phyloP scores from a whole-genome alignment of 768 basidiomycete species.

The Mycena capillaripes region DNA sequence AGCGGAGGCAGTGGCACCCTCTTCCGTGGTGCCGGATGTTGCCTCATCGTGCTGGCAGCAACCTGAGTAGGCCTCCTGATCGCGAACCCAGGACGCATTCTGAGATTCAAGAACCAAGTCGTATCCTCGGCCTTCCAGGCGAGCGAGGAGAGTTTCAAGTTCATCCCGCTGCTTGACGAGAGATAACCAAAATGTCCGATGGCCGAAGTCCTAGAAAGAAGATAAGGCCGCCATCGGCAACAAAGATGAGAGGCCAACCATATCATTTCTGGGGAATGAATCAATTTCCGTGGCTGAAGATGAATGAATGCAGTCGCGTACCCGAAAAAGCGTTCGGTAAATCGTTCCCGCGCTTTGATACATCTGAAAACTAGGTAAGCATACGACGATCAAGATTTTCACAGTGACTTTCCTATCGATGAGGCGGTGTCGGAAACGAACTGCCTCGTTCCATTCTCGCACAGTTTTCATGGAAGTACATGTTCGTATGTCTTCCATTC shows the following conservation, averaged over 20 bases:
- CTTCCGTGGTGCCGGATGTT: too few relatives aligned
- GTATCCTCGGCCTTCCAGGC: constrained; percentile 50
- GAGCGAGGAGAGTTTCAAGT: constrained; percentile 44
- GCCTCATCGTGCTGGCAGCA: constrained; percentile 25
- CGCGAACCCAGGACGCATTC: constrained; percentile 53
- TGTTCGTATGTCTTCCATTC: constrained; percentile 38
- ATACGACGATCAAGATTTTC: background rate
- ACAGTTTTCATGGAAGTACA: constrained; percentile 46
- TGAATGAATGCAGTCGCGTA: constrained; percentile 35
- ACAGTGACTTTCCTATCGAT: constrained; percentile 43
- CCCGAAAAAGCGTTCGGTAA: constrained; percentile 56
- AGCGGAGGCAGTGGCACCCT: background rate
- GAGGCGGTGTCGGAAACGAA: constrained; percentile 47
- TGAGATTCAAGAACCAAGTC: constrained; percentile 49
- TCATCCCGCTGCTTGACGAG: constrained; percentile 47
- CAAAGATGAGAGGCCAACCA: constrained; percentile 2
- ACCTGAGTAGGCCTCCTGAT: constrained; percentile 31
- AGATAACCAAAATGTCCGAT: constrained; percentile 49
- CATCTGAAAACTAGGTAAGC: constrained; percentile 43
- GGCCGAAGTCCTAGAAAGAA: constrained; percentile 52
- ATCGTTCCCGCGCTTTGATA: constrained; percentile 51
- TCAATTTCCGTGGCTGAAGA: background rate
- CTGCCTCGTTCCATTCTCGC: constrained; percentile 46
- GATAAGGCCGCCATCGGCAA: background rate
- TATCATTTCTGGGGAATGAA: constrained; percentile 8